Evolutionary conservation across 78 protist genomes (phyloP).

Genomic region (Pigoraptor vietnamica): DNA sequence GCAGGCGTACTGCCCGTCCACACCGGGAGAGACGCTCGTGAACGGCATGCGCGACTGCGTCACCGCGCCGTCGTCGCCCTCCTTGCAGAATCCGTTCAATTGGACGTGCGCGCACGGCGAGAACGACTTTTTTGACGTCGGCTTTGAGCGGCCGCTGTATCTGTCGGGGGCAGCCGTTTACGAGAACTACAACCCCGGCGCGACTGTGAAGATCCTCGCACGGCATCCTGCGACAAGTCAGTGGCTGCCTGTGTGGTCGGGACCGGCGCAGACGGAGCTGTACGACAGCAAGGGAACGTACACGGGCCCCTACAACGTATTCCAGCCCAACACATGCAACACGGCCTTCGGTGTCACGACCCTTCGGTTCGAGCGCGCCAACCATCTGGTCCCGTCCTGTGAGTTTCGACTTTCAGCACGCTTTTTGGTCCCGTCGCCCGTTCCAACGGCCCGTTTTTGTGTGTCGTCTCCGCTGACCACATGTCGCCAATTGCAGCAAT

Average conservation of each 20-base stretch:
- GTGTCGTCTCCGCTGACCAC: background rate
- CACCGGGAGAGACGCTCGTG: background rate
- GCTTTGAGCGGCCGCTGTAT: background rate
- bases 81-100: background rate
- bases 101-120: background rate
- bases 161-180: background rate
- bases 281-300: background rate
- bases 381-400: background rate
- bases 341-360: background rate
- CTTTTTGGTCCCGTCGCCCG: no score
- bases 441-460: no score
- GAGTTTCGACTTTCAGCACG: no score
- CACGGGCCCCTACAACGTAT: background rate
- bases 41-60: background rate
- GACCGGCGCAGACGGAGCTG: background rate
- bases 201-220: background rate
- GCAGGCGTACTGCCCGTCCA: background rate
- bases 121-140: background rate
- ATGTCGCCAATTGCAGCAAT: no score
- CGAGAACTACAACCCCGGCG: background rate
- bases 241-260: background rate
- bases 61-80: background rate
- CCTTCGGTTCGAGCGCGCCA: background rate
- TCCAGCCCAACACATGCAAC: background rate
- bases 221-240: background rate